Percentiles rank a stretch among this genome's conserved stretches.
These are phyloP conservation scores for Saccharomycopsis hybrid DNA, from an alignment of 1,139 yeast species.

Conservation along the genomic window DNA sequence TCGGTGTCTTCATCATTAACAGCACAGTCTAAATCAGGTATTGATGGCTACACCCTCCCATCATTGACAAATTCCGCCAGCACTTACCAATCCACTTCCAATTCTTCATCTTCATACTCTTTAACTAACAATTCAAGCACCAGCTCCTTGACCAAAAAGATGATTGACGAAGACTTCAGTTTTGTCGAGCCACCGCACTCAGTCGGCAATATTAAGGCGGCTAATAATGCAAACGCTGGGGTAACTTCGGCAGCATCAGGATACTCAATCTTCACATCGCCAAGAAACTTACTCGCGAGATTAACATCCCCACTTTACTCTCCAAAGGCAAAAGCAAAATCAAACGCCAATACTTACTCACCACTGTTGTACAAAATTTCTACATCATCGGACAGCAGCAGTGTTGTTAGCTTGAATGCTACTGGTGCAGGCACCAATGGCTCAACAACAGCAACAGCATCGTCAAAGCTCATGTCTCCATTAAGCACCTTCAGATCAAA, in stretches of 20 bases:
- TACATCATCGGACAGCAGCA: not conserved
- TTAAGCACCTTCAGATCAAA: slow-evolving; percentile 11
- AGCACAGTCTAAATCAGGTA: not conserved
- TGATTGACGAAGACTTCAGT: slow-evolving; percentile 20
- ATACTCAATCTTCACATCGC: slow-evolving; percentile 13
- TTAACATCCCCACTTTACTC: slow-evolving; percentile 12
- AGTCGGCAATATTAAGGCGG: slow-evolving; percentile 1
- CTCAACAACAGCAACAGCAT: not conserved
- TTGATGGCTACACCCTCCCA: slow-evolving; percentile 9
- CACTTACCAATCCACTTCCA: slow-evolving; percentile 16
- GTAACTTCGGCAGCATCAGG: no score
- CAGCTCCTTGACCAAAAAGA: slow-evolving; percentile 15
- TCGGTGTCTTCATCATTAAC: no score
- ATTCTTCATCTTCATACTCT: slow-evolving; percentile 16
- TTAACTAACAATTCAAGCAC: slow-evolving; percentile 17
- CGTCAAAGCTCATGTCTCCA: slow-evolving; percentile 17
- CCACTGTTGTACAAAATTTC: slow-evolving; percentile 20
- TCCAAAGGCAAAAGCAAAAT: slow-evolving; percentile 3
- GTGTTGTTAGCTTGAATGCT: not conserved
- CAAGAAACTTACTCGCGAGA: slow-evolving; percentile 17
- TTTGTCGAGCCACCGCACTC: slow-evolving; percentile 20
- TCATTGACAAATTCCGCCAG: slow-evolving; percentile 20
- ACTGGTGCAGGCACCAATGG: not conserved
- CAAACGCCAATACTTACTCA: slow-evolving; percentile 1
- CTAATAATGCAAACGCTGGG: not conserved